A percentile compares a stretch with the other conserved stretches of the same genome.
phyloP scores from a whole-genome alignment of 2,329 filamentous ascomycete genomes.

The Knufia petricola region DNA sequence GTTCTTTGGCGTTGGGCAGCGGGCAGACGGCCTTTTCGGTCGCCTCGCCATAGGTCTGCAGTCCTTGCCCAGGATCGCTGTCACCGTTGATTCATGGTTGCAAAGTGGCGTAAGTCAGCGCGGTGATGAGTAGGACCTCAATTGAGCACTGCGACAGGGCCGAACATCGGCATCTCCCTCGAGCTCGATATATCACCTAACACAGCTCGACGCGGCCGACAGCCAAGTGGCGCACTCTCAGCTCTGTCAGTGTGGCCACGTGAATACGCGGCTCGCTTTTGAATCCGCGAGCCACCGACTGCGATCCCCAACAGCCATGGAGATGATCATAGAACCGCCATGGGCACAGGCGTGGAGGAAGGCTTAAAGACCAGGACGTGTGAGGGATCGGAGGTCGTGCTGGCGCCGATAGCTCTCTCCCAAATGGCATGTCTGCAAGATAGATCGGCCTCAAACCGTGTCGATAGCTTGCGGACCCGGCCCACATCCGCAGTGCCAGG shows the following conservation, averaged over 20 bases:
- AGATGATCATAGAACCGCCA: conserved; percentile 3
- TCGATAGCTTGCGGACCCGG: conserved; percentile 3
- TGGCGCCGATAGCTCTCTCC: conserved; percentile 1
- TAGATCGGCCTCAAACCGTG: conserved; percentile 3
- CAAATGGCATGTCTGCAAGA: conserved; percentile 2
- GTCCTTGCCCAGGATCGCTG: conserved; percentile 3
- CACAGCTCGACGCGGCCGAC: conserved; percentile 2
- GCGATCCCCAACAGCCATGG: conserved; percentile 1
- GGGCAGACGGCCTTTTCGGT: conserved; percentile 3
- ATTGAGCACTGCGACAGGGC: too few species aligned
- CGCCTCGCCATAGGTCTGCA: conserved; percentile 3
- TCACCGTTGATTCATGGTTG: neutral
- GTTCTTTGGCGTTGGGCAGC: neutral
- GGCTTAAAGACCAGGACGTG: conserved; percentile 2
- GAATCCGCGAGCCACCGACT: conserved; percentile 3
- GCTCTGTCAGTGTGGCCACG: conserved; percentile 2
- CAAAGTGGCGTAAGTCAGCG: too few species aligned
- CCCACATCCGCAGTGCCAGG: conserved; percentile 1
- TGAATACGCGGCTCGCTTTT: conserved; percentile 1
- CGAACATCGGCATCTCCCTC: too few species aligned
- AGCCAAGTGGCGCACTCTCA: conserved; percentile 1
- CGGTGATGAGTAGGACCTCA: too few species aligned
- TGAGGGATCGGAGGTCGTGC: conserved; percentile 1
- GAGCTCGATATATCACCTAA: conserved; percentile 4
- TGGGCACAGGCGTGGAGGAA: conserved; percentile 2